phyloP scores from a whole-genome alignment of 148 eudicot genomes.

The Spergularia marina region DNA sequence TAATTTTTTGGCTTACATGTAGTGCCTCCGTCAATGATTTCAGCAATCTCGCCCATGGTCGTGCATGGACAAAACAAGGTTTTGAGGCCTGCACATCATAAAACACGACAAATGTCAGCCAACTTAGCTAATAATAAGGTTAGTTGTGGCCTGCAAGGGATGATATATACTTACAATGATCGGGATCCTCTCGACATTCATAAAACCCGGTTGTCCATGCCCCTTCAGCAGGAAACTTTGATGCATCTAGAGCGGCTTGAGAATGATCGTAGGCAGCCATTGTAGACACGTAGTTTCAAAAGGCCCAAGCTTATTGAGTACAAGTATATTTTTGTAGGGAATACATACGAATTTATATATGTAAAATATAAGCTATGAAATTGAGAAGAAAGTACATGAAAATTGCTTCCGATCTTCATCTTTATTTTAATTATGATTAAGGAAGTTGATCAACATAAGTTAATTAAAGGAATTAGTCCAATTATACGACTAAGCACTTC shows the following conservation, averaged over 20 bases:
- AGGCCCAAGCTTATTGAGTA: neutral
- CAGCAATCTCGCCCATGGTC: conserved; percentile 36
- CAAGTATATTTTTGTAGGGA: neutral
- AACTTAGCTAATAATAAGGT: no score
- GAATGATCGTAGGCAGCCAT: conserved; percentile 17
- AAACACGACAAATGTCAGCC: no score
- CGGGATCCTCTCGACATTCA: conserved; percentile 28
- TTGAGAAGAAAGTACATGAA: neutral
- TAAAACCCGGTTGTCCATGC: conserved; percentile 34
- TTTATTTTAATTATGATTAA: neutral
- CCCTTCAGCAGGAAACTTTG: conserved; percentile 25
- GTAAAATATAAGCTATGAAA: neutral
- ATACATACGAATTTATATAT: neutral
- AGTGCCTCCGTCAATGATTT: conserved; percentile 32
- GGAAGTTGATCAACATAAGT: conserved; percentile 19
- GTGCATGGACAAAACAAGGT: conserved; percentile 31
- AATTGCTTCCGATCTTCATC: neutral
- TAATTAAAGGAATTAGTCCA: conserved; percentile 1
- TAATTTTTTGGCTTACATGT: conserved; percentile 27
- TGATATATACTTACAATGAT: conserved; percentile 13
- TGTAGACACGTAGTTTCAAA: neutral
- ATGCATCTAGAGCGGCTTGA: conserved; percentile 13
- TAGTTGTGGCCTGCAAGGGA: neutral
- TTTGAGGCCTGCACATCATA: conserved; percentile 19
- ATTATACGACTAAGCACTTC: neutral